Percentiles rank a stretch among this genome's conserved stretches.
phyloP scores from a whole-genome alignment of 805 yeast species.

The Candida vartiovaarae region DNA sequence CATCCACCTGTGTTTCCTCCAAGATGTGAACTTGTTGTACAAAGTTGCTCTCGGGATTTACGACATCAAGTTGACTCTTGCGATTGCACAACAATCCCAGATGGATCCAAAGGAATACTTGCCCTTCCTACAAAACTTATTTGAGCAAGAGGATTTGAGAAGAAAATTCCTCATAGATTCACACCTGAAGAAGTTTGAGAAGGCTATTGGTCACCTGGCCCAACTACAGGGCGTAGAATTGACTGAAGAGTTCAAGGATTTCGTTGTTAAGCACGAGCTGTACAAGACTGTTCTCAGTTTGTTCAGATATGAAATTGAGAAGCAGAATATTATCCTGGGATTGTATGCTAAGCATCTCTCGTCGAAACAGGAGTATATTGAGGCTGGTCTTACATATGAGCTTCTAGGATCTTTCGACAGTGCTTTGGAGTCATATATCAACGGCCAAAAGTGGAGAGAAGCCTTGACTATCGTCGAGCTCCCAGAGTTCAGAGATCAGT shows the following conservation, averaged over 20 bases:
- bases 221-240: conserved; percentile 35
- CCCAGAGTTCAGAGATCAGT: conserved; percentile 32
- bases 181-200: conserved; percentile 55
- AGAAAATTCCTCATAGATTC: conserved; percentile 76
- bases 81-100: conserved; percentile 92
- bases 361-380: conserved; percentile 50
- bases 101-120: conserved; percentile 96
- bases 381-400: conserved; percentile 78
- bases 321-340: conserved; percentile 47
- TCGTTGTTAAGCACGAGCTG: conserved; percentile 61
- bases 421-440: conserved; percentile 65
- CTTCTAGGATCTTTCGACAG: conserved; percentile 44
- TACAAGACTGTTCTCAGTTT: conserved; percentile 62
- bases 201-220: conserved; percentile 62
- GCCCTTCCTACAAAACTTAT: conserved; percentile 80
- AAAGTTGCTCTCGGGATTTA: conserved; percentile 75
- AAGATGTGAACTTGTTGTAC: conserved; percentile 81
- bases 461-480: conserved; percentile 57
- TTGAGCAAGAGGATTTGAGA: conserved; percentile 58
- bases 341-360: conserved; percentile 59
- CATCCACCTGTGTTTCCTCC: conserved; percentile 82
- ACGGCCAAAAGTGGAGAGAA: conserved; percentile 78
- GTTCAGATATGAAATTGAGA: conserved; percentile 48
- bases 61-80: conserved; percentile 71
- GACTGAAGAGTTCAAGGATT: conserved; percentile 56